phyloP scores from a whole-genome alignment of 2,329 filamentous ascomycete species.

The Colletotrichum destructivum region DNA sequence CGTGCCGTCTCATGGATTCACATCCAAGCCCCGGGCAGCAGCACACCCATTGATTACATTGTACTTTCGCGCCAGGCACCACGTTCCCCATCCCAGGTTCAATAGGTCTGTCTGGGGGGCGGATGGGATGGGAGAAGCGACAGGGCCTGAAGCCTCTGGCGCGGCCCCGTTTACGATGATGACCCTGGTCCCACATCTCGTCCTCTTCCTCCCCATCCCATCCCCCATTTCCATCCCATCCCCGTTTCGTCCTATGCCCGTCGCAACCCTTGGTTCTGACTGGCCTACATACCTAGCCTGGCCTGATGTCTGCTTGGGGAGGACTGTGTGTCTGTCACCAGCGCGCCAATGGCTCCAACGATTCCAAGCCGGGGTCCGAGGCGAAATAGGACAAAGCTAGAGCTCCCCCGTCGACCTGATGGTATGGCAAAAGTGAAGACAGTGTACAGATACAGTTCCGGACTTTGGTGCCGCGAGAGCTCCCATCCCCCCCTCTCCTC shows the following conservation, averaged over 20 bases:
- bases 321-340: constrained; percentile 24
- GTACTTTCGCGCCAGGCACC: constrained; percentile 12
- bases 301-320: constrained; percentile 16
- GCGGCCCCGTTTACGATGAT: constrained; percentile 12
- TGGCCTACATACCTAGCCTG: constrained; percentile 21
- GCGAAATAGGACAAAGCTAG: constrained; percentile 26
- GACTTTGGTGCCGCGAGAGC: background rate
- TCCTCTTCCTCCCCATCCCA: background rate
- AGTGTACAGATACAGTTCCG: constrained; percentile 1
- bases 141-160: constrained; percentile 25
- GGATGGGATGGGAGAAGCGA: constrained; percentile 14
- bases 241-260: constrained; percentile 39
- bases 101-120: constrained; percentile 14
- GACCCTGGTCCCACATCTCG: constrained; percentile 17
- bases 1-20: background rate
- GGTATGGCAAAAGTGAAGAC: background rate
- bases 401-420: constrained; percentile 4
- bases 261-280: constrained; percentile 31
- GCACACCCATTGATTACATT: background rate
- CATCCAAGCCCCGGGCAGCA: background rate
- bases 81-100: constrained; percentile 10
- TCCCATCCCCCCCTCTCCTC: background rate
- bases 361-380: constrained; percentile 19
- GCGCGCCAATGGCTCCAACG: constrained; percentile 22
- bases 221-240: constrained; percentile 23